Evolutionary conservation across 129 eudicot genomes (phyloP), one percentile per base, ranked within the genome.

Genomic region (Flaveria bidentis): DNA sequence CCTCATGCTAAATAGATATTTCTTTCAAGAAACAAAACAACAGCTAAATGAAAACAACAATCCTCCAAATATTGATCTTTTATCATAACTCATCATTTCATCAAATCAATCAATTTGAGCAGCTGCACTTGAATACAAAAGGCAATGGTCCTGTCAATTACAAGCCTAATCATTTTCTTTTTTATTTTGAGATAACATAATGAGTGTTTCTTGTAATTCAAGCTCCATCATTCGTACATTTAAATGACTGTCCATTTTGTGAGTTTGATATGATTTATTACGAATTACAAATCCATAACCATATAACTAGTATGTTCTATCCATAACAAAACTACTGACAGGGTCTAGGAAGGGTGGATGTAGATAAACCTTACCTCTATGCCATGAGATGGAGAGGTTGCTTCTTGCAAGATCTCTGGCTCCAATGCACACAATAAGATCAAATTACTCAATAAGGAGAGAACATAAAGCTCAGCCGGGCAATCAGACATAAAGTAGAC

Each of bases 61-160:
- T 14, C 17, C 17, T 66, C 11, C 74, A n/a, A 67, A 68, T 75
- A 42, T 3, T 77, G 20, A 55, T 67, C 53, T 55, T 58, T 77
- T 77, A 68, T 77, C 75, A 77, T 68, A 42, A 53, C 56, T 68
- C 74, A 68, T 44, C 58, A 75, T 15, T 68, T 68, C 74, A 68
- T 44, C 58, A 75, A 23, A 77, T 42, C 67, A 76, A 20, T 20
- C 53, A 16, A 60, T 28, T 46, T 62, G 71, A 62, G 20, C 72
- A 75, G 28, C 39, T 63, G 53, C 66, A 65, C 52, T 65, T 55
- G 4, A 42, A 25, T 57, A 41, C 67, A 39, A 76, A 69, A 60
- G 51, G 64, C 18, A 47, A 45, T 25, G 81, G 69, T 26, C 81
- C 67, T 74, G 39, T 11, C 76, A 10, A 18, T 30, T 45, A 60